Conservation (phyloP, 2,329 filamentous ascomycete species). For the Colletotrichum sojae region DNA sequence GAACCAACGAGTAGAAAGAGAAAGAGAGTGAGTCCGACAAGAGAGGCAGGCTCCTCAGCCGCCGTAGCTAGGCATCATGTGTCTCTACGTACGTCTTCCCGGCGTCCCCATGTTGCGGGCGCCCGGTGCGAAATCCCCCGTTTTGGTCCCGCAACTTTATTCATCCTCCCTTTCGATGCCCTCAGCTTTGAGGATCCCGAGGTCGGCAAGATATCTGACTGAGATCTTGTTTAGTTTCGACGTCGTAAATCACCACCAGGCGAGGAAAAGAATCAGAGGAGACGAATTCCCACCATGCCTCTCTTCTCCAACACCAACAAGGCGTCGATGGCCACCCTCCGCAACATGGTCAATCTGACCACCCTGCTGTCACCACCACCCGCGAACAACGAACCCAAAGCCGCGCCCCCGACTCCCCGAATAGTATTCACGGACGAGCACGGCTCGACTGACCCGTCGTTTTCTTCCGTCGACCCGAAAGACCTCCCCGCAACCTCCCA, state of each 20-base stretch:
- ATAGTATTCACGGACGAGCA: conserved; percentile 42
- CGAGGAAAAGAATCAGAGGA: conserved; percentile 42
- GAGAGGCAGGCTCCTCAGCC: conserved; percentile 11
- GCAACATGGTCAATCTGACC: conserved; percentile 52
- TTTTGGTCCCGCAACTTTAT: not conserved
- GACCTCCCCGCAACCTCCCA: conserved; percentile 10
- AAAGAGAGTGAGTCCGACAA: conserved; percentile 1
- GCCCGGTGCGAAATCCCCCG: conserved; percentile 8
- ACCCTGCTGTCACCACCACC: conserved; percentile 50
- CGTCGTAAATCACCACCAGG: conserved; percentile 33
- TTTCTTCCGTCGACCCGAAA: conserved; percentile 36
- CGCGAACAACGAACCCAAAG: conserved; percentile 47
- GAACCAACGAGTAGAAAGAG: not conserved
- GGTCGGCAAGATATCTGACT: not conserved
- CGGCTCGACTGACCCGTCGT: conserved; percentile 31
- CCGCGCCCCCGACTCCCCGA: conserved; percentile 37
- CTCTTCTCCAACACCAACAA: conserved; percentile 56
- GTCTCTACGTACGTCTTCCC: conserved; percentile 37
- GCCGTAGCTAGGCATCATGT: conserved; percentile 30
- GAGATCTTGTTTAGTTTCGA: conserved; percentile 28
- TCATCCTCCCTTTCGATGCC: not conserved
- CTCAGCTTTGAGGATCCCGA: not conserved
- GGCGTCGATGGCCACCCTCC: conserved; percentile 48
- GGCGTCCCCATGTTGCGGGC: not conserved
- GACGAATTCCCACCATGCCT: conserved; percentile 55